Evolutionary conservation across 768 basidiomycete species (phyloP), one percentile per base, ranked within the genome.

Genomic region (Podaxis sp.): DNA sequence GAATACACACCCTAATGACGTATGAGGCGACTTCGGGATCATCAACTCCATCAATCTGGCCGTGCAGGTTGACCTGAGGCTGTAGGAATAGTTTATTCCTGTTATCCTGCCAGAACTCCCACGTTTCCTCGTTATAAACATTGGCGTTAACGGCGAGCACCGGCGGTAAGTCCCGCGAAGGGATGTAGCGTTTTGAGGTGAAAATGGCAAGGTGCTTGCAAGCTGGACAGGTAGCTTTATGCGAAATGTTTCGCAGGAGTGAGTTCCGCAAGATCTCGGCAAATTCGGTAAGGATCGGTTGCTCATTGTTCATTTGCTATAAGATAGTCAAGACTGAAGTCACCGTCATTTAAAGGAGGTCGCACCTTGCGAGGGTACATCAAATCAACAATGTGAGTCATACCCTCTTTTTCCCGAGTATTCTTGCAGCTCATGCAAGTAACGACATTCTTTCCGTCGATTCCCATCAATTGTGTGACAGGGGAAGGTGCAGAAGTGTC

Each of bases 91-190:
- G 78, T 63, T 81, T 76, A 24, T 76, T 77, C 44, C 82, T 79
- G 28, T 72, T 74, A 72, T 96, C 93, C 53, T 87, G 75, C 96
- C 96, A 98, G 66, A 84, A 78, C 53, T 81, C 83, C 36, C 89
- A 70, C 40, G 82, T 84, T 17, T 96, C 95, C 1, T 91, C 85
- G 22, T 86, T 88, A 62, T 88, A 85, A 0, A 93, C 88, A 36
- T 85, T 87, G 0, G 95, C 88, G 73, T 99, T 99, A 66, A 99
- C 74, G 0, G 91, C 88, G 11, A 99, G 76, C 20, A 98, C 80
- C 0, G 94, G 89, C 0, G 97, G 97, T 1, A 98, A 77, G 60
- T 88, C 84, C 52, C 75, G 72, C 11, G 85, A 81, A 17, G 86
- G 75, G 38, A 90, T 86, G 1, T 86, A 87, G 12, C 91, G 86